Conservation (phyloP, 768 basidiomycete genomes). For the Kwoniella newhampshirensis region DNA sequence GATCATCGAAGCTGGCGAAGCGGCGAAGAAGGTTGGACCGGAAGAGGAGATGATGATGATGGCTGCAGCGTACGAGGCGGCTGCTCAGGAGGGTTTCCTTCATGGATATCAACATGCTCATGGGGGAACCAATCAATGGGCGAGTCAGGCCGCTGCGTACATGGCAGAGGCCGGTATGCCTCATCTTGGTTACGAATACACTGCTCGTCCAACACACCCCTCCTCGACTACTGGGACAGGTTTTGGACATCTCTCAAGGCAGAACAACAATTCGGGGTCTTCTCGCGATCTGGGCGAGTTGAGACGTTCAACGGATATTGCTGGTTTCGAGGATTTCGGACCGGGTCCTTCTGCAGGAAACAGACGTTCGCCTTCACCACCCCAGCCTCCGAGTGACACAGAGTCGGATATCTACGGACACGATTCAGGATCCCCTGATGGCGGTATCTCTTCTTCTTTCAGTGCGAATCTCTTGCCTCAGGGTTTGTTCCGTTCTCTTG, state of each 20-base stretch:
- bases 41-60: conserved; percentile 53
- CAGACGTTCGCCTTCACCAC: conserved; percentile 3
- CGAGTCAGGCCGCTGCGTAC: conserved; percentile 48
- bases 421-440: conserved; percentile 53
- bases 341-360: conserved; percentile 28
- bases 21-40: conserved; percentile 39
- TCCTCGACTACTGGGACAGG: conserved; percentile 17
- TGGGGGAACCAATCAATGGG: conserved; percentile 38
- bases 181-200: conserved; percentile 39
- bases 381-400: conserved; percentile 32
- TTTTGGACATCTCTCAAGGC: conserved; percentile 26
- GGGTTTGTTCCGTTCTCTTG: conserved; percentile 52
- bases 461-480: conserved; percentile 53
- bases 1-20: conserved; percentile 64
- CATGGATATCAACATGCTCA: conserved; percentile 17
- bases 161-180: conserved; percentile 52
- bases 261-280: conserved; percentile 17
- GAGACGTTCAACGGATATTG: conserved; percentile 36
- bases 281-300: conserved; percentile 14
- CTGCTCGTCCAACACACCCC: conserved; percentile 27
- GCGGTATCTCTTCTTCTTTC: conserved; percentile 53
- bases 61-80: conserved; percentile 46
- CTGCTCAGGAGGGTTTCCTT: conserved; percentile 44
- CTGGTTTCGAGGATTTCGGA: conserved; percentile 53
- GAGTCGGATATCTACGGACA: conserved; percentile 44